Percentiles rank a stretch among this genome's conserved stretches.
Evolutionary conservation across 352 stramenopile genomes (phyloP).

Genomic region (Phytophthora kernoviae): DNA sequence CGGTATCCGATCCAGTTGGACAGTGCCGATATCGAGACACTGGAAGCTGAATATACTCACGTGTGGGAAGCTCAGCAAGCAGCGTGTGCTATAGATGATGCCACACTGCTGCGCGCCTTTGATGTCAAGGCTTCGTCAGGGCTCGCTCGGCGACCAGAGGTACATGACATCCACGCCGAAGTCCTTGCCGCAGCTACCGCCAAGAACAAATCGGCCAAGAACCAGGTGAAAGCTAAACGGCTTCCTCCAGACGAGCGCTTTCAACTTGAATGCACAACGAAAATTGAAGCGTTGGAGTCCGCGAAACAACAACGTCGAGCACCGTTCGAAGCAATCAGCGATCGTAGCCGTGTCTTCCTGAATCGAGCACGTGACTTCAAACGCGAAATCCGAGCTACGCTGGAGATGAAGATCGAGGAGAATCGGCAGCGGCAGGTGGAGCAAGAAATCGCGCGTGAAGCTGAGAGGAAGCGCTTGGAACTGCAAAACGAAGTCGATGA

Average conservation of each 20-base stretch:
- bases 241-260: constrained; percentile 47
- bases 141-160: constrained; percentile 46
- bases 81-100: constrained; percentile 57
- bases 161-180: constrained; percentile 41
- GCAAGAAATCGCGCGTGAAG: constrained; percentile 43
- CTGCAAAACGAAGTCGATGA: constrained; percentile 56
- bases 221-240: neutral
- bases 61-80: constrained; percentile 51
- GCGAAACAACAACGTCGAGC: constrained; percentile 9
- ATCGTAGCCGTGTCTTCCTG: constrained; percentile 27
- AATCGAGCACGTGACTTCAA: constrained; percentile 53
- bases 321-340: constrained; percentile 24
- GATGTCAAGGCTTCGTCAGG: constrained; percentile 45
- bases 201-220: constrained; percentile 30
- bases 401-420: constrained; percentile 71
- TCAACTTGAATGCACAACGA: constrained; percentile 21
- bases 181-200: constrained; percentile 10
- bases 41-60: constrained; percentile 21
- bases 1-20: constrained; percentile 27
- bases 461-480: constrained; percentile 41
- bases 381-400: constrained; percentile 60
- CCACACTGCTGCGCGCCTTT: constrained; percentile 53
- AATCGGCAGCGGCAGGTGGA: constrained; percentile 58
- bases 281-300: constrained; percentile 12
- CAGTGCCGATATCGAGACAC: constrained; percentile 14